Base-by-base conservation (phyloP, 2,329 filamentous ascomycete genomes). In the Xylaria sp. region DNA sequence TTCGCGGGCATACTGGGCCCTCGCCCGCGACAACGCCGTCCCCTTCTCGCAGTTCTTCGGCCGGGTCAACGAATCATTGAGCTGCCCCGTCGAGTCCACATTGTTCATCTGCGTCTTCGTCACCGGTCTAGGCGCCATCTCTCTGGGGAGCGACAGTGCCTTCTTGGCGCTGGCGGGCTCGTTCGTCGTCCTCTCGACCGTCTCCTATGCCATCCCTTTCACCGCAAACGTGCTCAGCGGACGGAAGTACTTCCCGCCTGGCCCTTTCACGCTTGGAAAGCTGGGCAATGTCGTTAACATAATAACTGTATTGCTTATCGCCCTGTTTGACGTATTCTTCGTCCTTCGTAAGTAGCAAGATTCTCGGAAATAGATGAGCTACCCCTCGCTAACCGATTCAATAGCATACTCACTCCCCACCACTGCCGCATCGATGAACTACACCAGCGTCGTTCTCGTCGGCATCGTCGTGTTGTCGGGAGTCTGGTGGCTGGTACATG, bases 21-120 rank as follows among this genome's bases (percentile, higher is more conserved):
- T 88, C 19, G 86, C 88, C 45, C 85, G 88, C 36, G 88, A 90
- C 75, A 84, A 86, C 47, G 88, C 88, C 2, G 88, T 88, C 2
- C 88, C 88, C 0, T 86, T 89, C 74, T 82, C 84, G 1, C 64
- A 74, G 11, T 80, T 86, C 77, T 85, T 90, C 67, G 80, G 83
- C n/a, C 77, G 74, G 19, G 87, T 90, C 71, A 84, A 86, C 75
- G 80, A 82, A 69, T 78, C 71, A 1, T 83, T 88, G 64, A 86
- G 87, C 62, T 89, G 88, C 74, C 88, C 88, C 0, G 80, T 90
- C 66, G 85, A 85, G 64, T 82, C 88, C 1, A 89, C 87, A 0
- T 69, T 90, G n/a, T 82, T 87, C 66, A 86, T 85, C 67, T 75
- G 83, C 3, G 68, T 83, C 39, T 62, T 89, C 2, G 82, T 84